These are phyloP conservation scores for Umbilicaria muhlenbergii DNA, from an alignment of 495 filamentous ascomycete genomes.

Conservation along the genomic window DNA sequence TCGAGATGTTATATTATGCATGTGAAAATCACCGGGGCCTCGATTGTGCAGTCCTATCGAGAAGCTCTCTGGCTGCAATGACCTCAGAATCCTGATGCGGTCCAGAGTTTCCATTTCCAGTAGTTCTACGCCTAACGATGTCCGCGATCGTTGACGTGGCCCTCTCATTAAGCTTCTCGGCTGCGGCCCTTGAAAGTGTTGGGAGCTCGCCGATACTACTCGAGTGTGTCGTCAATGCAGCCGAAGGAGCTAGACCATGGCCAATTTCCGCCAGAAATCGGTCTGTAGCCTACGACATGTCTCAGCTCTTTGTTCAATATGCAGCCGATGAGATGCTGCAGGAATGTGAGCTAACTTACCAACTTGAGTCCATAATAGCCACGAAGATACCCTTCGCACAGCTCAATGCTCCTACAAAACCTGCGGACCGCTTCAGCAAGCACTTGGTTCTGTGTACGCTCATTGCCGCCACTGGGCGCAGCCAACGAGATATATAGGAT, in stretches of 20 bases:
- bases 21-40: slow-evolving; percentile 5
- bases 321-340: background rate
- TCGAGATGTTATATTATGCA: background rate
- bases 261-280: background rate
- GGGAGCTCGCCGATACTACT: slow-evolving; percentile 1
- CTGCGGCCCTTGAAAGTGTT: slow-evolving; percentile 28
- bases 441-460: slow-evolving; percentile 28
- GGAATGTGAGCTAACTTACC: slow-evolving; percentile 30
- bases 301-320: background rate
- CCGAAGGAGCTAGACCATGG: background rate
- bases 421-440: slow-evolving; percentile 60
- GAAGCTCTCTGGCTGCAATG: slow-evolving; percentile 57
- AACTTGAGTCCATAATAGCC: slow-evolving; percentile 83
- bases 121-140: slow-evolving; percentile 47
- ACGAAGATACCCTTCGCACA: slow-evolving; percentile 82
- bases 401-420: slow-evolving; percentile 80
- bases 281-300: slow-evolving; percentile 14
- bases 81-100: slow-evolving; percentile 63
- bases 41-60: slow-evolving; percentile 27
- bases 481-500: slow-evolving; percentile 51
- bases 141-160: slow-evolving; percentile 61
- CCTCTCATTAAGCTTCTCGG: slow-evolving; percentile 52
- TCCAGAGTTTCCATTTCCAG: slow-evolving; percentile 31
- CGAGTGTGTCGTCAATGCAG: slow-evolving; percentile 10
- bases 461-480: slow-evolving; percentile 25